These are phyloP conservation scores for Oidium heveae DNA, from an alignment of 2,329 filamentous ascomycete species.

Conservation along the genomic window DNA sequence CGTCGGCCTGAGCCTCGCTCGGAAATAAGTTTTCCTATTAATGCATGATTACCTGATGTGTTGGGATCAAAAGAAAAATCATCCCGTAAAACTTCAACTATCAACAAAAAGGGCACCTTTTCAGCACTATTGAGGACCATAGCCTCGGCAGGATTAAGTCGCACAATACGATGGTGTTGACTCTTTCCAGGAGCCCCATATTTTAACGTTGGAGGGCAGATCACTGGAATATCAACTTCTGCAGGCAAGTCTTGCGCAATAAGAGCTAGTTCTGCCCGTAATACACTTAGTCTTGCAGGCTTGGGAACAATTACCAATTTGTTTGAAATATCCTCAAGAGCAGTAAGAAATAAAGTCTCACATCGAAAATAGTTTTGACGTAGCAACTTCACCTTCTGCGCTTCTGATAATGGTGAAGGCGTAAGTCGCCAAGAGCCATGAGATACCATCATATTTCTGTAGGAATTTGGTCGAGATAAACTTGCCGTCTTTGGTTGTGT, in stretches of 20 bases:
- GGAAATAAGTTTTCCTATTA: constrained; percentile 31
- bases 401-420: constrained; percentile 33
- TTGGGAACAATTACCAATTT: constrained; percentile 65
- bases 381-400: constrained; percentile 46
- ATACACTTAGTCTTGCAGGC: constrained; percentile 52
- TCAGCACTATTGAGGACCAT: constrained; percentile 72
- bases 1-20: constrained; percentile 28
- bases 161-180: constrained; percentile 58
- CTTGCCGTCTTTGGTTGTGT: constrained; percentile 32
- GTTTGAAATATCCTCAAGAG: constrained; percentile 63
- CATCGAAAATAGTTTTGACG: constrained; percentile 65
- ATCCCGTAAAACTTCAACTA: constrained; percentile 60
- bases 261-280: constrained; percentile 56
- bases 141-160: constrained; percentile 60
- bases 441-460: constrained; percentile 26
- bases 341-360: constrained; percentile 56
- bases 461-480: constrained; percentile 19
- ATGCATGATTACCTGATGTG: constrained; percentile 42
- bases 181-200: constrained; percentile 52
- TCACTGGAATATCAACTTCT: constrained; percentile 61
- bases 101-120: constrained; percentile 61
- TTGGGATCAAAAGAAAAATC: constrained; percentile 66
- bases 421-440: constrained; percentile 33
- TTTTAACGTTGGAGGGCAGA: constrained; percentile 50
- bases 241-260: constrained; percentile 61